Conservation (phyloP, 805 yeast species). For the Wickerhamomyces kurtzmanii region DNA sequence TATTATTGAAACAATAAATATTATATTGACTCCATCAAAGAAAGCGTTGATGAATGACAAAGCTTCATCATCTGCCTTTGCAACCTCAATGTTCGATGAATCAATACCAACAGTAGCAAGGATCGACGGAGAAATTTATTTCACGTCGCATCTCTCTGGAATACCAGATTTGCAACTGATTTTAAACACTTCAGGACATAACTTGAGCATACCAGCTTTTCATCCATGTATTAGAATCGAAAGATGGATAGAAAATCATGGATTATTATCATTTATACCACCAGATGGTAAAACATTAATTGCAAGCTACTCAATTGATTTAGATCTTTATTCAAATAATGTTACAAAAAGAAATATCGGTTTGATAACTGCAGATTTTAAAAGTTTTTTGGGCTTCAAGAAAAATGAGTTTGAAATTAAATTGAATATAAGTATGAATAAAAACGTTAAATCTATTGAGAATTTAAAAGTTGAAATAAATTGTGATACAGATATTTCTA, state of each 20-base stretch:
- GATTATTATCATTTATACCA: conserved; percentile 61
- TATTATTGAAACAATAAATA: conserved; percentile 53
- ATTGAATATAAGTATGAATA: conserved; percentile 23
- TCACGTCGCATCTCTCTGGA: conserved; percentile 68
- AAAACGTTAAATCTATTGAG: conserved; percentile 36
- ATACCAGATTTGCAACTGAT: conserved; percentile 59
- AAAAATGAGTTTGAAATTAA: conserved; percentile 29
- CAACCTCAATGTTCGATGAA: conserved; percentile 14
- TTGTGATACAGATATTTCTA: conserved; percentile 15
- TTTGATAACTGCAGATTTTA: conserved; percentile 18
- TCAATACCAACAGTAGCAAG: conserved; percentile 36
- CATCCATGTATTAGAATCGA: conserved; percentile 59
- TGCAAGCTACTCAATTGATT: conserved; percentile 53
- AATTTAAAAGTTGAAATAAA: conserved; percentile 32
- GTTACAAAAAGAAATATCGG: conserved; percentile 13
- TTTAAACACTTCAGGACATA: conserved; percentile 35
- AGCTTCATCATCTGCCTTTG: conserved; percentile 11
- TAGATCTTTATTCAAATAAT: conserved; percentile 18
- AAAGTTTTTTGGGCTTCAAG: conserved; percentile 22
- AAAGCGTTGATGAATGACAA: neutral
- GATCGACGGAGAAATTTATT: conserved; percentile 54
- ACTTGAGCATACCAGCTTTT: conserved; percentile 49
- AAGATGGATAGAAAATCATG: conserved; percentile 38
- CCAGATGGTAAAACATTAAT: conserved; percentile 74
- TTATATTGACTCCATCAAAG: conserved; percentile 33